Base-by-base conservation (phyloP, 2,329 filamentous ascomycete species). In the Alternaria solani region DNA sequence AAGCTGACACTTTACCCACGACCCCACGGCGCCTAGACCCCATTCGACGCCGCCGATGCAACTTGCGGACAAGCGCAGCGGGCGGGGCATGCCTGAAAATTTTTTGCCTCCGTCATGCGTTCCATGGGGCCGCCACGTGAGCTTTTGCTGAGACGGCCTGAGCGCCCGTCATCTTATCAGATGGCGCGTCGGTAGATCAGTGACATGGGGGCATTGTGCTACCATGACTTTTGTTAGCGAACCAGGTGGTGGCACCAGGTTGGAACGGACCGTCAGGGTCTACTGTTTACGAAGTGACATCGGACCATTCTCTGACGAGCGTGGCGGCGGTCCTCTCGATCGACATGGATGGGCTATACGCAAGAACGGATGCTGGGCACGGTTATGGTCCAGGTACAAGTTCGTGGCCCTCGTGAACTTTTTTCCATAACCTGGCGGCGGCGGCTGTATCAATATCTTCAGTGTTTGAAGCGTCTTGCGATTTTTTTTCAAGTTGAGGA, bases 241-340 rank as follows among this genome's bases (percentile, higher is more conserved):
- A 56, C 61, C 59, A 61, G 34, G 56, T 60, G 63, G 62, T 56
- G 59, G 64, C 62, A 59, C 60, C 60, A 57, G 59, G 57, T 66
- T 68, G 62, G 58, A 64, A 65, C 65, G 68, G 70, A 56, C 65
- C 61, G 64, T 57, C 49, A 64, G 57, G 58, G 52, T 58, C 63
- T 62, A 56, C 43, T 44, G 20, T 57, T 65, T 58, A 61, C 67
- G 61, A 65, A 63, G 25, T 54, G 46, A 49, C 54, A 65, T 75
- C 71, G 70, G 68, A 69, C 66, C 66, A 76, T 69, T 52, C 59
- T 76, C 68, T 71, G 61, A 65, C 65, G 67, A 71, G 68, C 44
- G 47, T 62, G 60, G 68, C 62, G 68, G 61, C 55, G 25, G 59
- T 55, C 59, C 34, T 23, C n/a, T 53, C 59, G 55, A 56, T 62